Evolutionary conservation across 2,329 filamentous ascomycete genomes (phyloP).

Genomic region (Colletotrichum cereale): DNA sequence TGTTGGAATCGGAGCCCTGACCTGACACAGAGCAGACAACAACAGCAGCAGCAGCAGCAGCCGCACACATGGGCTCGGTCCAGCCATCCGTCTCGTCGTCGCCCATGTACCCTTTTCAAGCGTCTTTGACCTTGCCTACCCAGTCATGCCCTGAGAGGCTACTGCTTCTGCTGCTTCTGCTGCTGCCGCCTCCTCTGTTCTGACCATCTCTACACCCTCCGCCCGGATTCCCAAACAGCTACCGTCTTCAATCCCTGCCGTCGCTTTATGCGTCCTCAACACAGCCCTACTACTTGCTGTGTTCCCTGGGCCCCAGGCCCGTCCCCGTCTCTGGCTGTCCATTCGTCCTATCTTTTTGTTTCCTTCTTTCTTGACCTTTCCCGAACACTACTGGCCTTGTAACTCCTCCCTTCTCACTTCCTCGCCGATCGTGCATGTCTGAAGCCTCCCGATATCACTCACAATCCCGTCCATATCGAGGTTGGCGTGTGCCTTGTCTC

Average conservation of each 20-base stretch:
- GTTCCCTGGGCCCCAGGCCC: slow-evolving; percentile 39
- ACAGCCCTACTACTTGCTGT: slow-evolving; percentile 47
- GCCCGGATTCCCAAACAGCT: slow-evolving; percentile 47
- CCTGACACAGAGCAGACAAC: slow-evolving; percentile 26
- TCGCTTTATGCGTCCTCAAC: slow-evolving; percentile 49
- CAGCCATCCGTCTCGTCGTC: slow-evolving; percentile 28
- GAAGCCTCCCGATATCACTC: slow-evolving; percentile 22
- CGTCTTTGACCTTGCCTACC: slow-evolving; percentile 19
- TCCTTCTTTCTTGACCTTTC: slow-evolving; percentile 41
- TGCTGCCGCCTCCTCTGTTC: slow-evolving; percentile 22
- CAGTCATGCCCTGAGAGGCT: slow-evolving; percentile 37
- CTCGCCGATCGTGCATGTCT: slow-evolving; percentile 17
- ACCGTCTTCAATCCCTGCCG: slow-evolving; percentile 47
- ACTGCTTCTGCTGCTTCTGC: slow-evolving; percentile 19
- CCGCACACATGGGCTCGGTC: slow-evolving; percentile 25
- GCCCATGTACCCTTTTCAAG: slow-evolving; percentile 24
- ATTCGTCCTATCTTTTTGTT: slow-evolving; percentile 47
- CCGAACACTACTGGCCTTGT: slow-evolving; percentile 30
- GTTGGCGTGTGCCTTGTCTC: slow-evolving; percentile 31
- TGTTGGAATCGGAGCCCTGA: slow-evolving; percentile 29
- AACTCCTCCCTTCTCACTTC: slow-evolving; percentile 27
- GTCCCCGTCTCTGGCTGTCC: slow-evolving; percentile 38
- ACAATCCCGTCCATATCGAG: slow-evolving; percentile 33
- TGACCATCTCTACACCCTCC: slow-evolving; percentile 41
- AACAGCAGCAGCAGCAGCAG: neutral